Evolutionary conservation across 768 basidiomycete species (phyloP).

Genomic region (Pleurotus salmoneostramineus): DNA sequence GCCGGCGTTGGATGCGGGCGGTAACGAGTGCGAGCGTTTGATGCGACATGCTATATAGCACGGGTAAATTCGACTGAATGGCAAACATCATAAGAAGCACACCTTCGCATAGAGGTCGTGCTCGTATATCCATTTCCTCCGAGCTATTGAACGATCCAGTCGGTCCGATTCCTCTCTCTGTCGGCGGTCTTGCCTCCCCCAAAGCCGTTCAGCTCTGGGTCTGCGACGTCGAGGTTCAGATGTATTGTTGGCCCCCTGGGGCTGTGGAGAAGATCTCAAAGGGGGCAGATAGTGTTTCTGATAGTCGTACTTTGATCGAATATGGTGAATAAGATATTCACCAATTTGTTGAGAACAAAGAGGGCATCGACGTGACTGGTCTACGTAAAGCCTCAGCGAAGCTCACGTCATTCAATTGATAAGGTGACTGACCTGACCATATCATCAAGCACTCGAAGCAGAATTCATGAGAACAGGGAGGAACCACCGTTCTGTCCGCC

Average conservation of each 20-base stretch:
- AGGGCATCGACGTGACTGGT: slow-evolving; percentile 76
- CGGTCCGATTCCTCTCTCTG: slow-evolving; percentile 60
- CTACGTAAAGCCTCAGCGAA: slow-evolving; percentile 26
- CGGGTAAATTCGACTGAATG: slow-evolving; percentile 8
- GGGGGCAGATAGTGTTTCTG: slow-evolving; percentile 77
- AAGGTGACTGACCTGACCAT: slow-evolving; percentile 69
- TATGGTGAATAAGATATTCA: slow-evolving; percentile 73
- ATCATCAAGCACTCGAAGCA: slow-evolving; percentile 88
- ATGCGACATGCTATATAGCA: slow-evolving; percentile 75
- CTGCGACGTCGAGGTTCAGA: slow-evolving; percentile 30
- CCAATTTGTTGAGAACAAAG: slow-evolving; percentile 68
- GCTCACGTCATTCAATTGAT: not conserved
- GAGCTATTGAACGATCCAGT: slow-evolving; percentile 69
- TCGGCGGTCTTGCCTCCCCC: slow-evolving; percentile 51
- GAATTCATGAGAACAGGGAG: slow-evolving; percentile 87
- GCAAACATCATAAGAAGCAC: slow-evolving; percentile 2
- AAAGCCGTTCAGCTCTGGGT: slow-evolving; percentile 39
- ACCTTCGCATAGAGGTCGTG: slow-evolving; percentile 86
- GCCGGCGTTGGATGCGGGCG: slow-evolving; percentile 87
- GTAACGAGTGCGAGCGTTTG: slow-evolving; percentile 81
- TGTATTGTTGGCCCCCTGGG: slow-evolving; percentile 18
- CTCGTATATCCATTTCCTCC: slow-evolving; percentile 76
- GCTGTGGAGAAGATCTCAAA: slow-evolving; percentile 43
- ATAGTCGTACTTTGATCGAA: slow-evolving; percentile 77
- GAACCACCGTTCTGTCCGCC: slow-evolving; percentile 75